Evolutionary conservation across 805 yeast species (phyloP).

Genomic region (Vanderwaltozyma tropicalis): DNA sequence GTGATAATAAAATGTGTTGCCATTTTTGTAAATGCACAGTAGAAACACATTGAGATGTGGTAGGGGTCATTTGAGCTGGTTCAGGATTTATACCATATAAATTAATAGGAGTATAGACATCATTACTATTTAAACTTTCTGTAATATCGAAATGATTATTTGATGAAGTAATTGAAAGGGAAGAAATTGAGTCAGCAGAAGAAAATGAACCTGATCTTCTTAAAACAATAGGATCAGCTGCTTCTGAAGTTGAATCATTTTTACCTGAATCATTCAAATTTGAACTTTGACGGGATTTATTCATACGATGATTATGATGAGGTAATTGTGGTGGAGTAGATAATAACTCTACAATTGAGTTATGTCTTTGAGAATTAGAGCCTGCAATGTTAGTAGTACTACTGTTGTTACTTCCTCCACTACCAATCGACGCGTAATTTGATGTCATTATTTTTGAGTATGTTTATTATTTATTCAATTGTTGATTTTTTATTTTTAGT

Average conservation of each 20-base stretch:
- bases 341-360: conserved; percentile 65
- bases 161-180: conserved; percentile 2
- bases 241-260: background rate
- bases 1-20: conserved; percentile 61
- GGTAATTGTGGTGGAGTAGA: conserved; percentile 67
- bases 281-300: conserved; percentile 3
- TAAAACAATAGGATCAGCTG: conserved; percentile 1
- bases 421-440: background rate
- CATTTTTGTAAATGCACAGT: conserved; percentile 37
- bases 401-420: background rate
- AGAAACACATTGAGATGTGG: conserved; percentile 2
- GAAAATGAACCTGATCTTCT: conserved; percentile 2
- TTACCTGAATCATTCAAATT: conserved; percentile 1
- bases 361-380: conserved; percentile 32
- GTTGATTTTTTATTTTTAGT: background rate
- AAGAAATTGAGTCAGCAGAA: conserved; percentile 3
- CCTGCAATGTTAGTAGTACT: background rate
- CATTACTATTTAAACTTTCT: conserved; percentile 1
- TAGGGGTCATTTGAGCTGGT: background rate
- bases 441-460: background rate
- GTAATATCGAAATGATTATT: conserved; percentile 2
- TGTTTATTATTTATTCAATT: background rate
- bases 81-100: background rate
- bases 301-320: conserved; percentile 8
- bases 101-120: background rate